These are phyloP conservation scores for Inosperma sp. DNA, from an alignment of 768 basidiomycete genomes.

Conservation along the genomic window DNA sequence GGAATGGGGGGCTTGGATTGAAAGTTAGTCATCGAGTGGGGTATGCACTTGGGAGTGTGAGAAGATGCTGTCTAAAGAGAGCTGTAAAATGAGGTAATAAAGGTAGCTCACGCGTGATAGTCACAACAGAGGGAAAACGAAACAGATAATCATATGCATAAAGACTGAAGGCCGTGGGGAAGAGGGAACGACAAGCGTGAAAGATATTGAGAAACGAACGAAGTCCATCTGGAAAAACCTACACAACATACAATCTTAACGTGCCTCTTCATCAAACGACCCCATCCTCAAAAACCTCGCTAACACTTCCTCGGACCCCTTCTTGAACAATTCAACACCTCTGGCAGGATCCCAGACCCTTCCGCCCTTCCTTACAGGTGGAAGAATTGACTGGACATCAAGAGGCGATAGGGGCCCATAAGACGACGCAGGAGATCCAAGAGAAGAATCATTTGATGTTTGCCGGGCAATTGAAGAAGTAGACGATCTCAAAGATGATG, in stretches of 20 bases:
- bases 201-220: neutral
- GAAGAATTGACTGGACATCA: conserved; percentile 34
- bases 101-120: conserved; percentile 13
- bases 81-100: neutral
- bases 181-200: conserved; percentile 3
- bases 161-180: conserved; percentile 7
- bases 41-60: neutral
- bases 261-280: conserved; percentile 56
- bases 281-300: conserved; percentile 79
- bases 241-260: conserved; percentile 17
- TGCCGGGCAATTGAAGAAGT: conserved; percentile 28
- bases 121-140: conserved; percentile 6
- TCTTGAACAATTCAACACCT: conserved; percentile 81
- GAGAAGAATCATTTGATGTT: conserved; percentile 47
- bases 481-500: conserved; percentile 8
- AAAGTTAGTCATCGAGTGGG: neutral
- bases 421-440: conserved; percentile 53
- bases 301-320: conserved; percentile 82
- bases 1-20: neutral
- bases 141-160: conserved; percentile 13
- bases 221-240: neutral
- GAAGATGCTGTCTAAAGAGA: conserved; percentile 2
- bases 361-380: conserved; percentile 41
- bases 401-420: conserved; percentile 48
- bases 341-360: conserved; percentile 86